Base-by-base conservation (phyloP, 768 basidiomycete genomes). In the Lactifluus rugatus region DNA sequence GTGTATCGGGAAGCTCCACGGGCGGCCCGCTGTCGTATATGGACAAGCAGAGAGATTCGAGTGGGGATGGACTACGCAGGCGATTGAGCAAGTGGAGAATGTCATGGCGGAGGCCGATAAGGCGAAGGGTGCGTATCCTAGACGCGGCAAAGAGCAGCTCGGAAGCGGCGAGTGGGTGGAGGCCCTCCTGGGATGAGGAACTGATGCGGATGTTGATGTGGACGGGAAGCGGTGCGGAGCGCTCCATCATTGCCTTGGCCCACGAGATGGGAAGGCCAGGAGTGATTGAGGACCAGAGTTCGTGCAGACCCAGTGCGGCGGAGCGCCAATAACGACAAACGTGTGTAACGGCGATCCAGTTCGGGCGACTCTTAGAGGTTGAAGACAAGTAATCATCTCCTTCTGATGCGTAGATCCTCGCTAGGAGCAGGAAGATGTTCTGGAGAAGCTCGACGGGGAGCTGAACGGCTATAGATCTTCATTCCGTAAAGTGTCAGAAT, bases 191-290 rank as follows among this genome's bases (percentile, higher is more conserved):
- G n/a, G 31, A 39, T 1, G 45, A 17, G 17, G 59, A 23, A 10
- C 54, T 52, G 36, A 60, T 19, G 36, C 54, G 59, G n/a, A 60
- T 46, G 45, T 56, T 37, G 36, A 60, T 23, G 14, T 21, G 54
- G 1, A 60, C 48, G 13, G 54, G 44, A 14, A 60, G 54, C 10
- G 59, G 59, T 11, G 59, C 8, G 5, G 59, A 60, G 26, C 59
- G 59, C 23, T 60, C 54, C 44, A 60, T 46, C 59, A 60, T 60
- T 14, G 59, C 54, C 10, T 47, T 54, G n/a, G 59, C 48, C 59
- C 59, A 60, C 5, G 41, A 52, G 37, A 60, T 39, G 21, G 59
- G 51, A 16, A 60, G 49, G 0, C 54, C 54, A 0, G 59, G 59
- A 10, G 49, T 60, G 44, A 60, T 56, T 14, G 31, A 49, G 23